Conservation (phyloP, 331 rosid species). For the Cydonia oblonga region DNA sequence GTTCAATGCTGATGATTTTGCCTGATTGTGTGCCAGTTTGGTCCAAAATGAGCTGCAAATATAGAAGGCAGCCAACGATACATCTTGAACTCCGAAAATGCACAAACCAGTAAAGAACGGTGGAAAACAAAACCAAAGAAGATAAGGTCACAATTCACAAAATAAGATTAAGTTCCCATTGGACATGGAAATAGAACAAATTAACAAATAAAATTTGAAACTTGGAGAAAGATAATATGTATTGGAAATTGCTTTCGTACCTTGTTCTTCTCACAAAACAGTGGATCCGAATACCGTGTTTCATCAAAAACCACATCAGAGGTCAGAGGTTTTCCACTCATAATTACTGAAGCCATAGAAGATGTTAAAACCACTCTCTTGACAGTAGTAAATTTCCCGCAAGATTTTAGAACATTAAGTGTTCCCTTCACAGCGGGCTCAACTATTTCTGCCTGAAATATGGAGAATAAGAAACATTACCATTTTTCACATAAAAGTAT, state of each 20-base stretch:
- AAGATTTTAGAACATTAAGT: constrained; percentile 35
- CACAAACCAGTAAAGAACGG: neutral
- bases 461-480: neutral
- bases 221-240: neutral
- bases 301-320: constrained; percentile 39
- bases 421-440: constrained; percentile 57
- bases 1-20: too few relatives aligned
- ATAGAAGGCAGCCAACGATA: neutral
- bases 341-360: constrained; percentile 23
- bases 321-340: constrained; percentile 20
- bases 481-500: too few relatives aligned
- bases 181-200: neutral
- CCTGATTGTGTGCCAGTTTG: too few relatives aligned
- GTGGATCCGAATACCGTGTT: constrained; percentile 39
- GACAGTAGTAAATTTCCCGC: constrained; percentile 18
- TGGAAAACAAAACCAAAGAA: neutral
- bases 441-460: constrained; percentile 31
- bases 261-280: constrained; percentile 10
- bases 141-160: neutral
- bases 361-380: constrained; percentile 32
- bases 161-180: too few relatives aligned
- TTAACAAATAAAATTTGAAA: neutral
- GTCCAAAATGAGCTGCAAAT: neutral
- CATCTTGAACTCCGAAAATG: neutral
- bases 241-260: constrained; percentile 9